A percentile compares a stretch with the other conserved stretches of the same genome.
phyloP scores from a whole-genome alignment of 2,329 filamentous ascomycete species.

The Cladosporium sp. region DNA sequence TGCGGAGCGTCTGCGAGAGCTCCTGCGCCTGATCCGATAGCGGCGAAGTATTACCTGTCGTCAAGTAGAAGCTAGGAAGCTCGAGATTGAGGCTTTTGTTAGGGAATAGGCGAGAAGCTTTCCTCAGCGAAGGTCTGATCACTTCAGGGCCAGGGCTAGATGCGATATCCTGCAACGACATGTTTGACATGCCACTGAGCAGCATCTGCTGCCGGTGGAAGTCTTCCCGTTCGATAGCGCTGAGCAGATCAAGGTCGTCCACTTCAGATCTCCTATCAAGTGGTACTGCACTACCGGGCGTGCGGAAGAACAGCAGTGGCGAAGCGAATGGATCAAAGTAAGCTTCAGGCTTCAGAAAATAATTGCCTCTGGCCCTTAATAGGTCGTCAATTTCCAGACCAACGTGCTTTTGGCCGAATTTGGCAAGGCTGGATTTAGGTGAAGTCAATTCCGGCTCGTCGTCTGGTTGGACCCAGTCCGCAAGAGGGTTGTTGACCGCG shows the following conservation, averaged over 20 bases:
- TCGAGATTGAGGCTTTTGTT: conserved; percentile 40
- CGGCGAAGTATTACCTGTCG: conserved; percentile 39
- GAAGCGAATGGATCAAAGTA: conserved; percentile 54
- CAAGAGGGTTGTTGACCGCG: conserved; percentile 49
- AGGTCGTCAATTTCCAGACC: conserved; percentile 28
- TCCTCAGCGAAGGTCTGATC: conserved; percentile 21
- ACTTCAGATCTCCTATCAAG: conserved; percentile 21
- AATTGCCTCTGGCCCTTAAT: conserved; percentile 35
- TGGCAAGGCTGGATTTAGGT: conserved; percentile 22
- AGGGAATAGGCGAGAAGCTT: conserved; percentile 44
- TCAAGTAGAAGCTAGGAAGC: conserved; percentile 45
- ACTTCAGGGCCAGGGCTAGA: neutral
- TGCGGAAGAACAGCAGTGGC: conserved; percentile 53
- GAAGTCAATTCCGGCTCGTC: conserved; percentile 30
- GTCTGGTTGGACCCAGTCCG: conserved; percentile 46
- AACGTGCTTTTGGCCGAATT: neutral
- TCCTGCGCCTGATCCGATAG: conserved; percentile 45
- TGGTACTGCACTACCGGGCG: conserved; percentile 35
- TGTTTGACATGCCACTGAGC: conserved; percentile 25
- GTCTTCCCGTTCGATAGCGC: conserved; percentile 32
- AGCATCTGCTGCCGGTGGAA: conserved; percentile 29
- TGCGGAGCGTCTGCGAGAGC: conserved; percentile 41
- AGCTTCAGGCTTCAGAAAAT: conserved; percentile 46
- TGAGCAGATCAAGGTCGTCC: conserved; percentile 37
- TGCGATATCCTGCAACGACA: conserved; percentile 1